Evolutionary conservation across 2,329 filamentous ascomycete species (phyloP).

Genomic region (Monosporascus sp.): DNA sequence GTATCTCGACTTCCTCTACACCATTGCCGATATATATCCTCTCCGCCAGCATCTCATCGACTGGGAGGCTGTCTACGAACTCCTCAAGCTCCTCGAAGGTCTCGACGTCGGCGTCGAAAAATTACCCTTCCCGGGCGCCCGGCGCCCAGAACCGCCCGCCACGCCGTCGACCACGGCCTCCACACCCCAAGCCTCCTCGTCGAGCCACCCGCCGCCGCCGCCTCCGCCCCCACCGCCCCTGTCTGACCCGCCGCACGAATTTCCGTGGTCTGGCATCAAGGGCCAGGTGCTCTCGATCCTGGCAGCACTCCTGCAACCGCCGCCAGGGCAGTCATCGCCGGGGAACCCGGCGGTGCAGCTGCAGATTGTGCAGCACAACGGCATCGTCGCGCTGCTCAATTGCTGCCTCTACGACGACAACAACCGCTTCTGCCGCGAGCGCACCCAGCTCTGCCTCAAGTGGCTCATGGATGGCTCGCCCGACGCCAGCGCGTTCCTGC

Average conservation of each 20-base stretch:
- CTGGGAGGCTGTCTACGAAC: conserved; percentile 87
- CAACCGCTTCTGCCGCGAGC: conserved; percentile 91
- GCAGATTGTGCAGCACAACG: conserved; percentile 79
- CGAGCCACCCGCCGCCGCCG: conserved; percentile 34
- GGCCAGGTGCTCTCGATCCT: conserved; percentile 88
- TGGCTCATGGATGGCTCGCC: conserved; percentile 73
- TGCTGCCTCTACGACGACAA: conserved; percentile 90
- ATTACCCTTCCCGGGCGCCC: conserved; percentile 57
- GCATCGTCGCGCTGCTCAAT: conserved; percentile 81
- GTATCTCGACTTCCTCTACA: conserved; percentile 89
- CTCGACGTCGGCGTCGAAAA: conserved; percentile 85
- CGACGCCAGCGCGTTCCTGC: conserved; percentile 67
- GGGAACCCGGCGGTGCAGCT: conserved; percentile 74
- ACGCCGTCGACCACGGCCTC: conserved; percentile 28
- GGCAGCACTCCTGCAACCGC: conserved; percentile 83
- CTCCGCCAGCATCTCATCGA: conserved; percentile 82
- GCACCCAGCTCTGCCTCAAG: conserved; percentile 83
- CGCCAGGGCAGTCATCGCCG: conserved; percentile 53
- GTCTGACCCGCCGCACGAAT: conserved; percentile 61
- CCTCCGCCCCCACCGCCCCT: conserved; percentile 44
- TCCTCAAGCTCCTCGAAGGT: conserved; percentile 80
- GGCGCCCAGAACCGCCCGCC: conserved; percentile 26
- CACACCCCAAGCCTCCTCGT: conserved; percentile 23
- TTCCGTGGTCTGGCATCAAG: conserved; percentile 73
- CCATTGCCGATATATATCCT: conserved; percentile 78